Base-by-base conservation (phyloP, 2,329 filamentous ascomycete genomes). In the Aspergillus calidoustus region DNA sequence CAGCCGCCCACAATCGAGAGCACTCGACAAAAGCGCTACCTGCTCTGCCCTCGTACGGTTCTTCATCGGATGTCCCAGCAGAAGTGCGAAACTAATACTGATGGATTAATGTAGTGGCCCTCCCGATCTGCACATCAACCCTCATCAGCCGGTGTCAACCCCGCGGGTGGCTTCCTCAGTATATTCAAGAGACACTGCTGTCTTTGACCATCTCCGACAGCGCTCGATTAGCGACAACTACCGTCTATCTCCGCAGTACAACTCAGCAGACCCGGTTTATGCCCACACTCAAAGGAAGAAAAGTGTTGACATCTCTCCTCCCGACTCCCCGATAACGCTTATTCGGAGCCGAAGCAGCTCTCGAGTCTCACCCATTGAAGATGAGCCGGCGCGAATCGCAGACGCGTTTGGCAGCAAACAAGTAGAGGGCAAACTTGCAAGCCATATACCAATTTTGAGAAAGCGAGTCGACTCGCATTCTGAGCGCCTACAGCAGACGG, bases 91-190 rank as follows among this genome's bases (percentile, higher is more conserved):
- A 41, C 19, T 48, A 7, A 23, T 55, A 51, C 43, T 48, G 60
- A 62, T 50, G 49, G 54, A 64, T 30, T 59, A 56, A 22, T 59
- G 13, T 54, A 72, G 71, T 44, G 65, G 67, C 25, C 56, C 57
- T 46, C 31, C 52, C 8, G 58, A 65, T 51, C 58, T 67, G 43
- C 52, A 61, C 55, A 49, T 64, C 44, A 60, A 59, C 51, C 43
- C 59, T 52, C 66, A 67, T 62, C 69, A 65, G 44, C 62, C 65
- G 60, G 64, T 60, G 38, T 48, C 61, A 11, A 63, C 61, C 47
- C 64, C 76, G 64, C 82, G 83, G 46, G 82, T 84, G n/a, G 67
- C 80, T 7, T 89, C 88, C 34, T 89, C 89, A 17, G 67, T 87
- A 51, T 89, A 90, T 72, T 87, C 87, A 22, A 66, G 50, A 82